These are phyloP conservation scores for Penicillium sp. DNA, from an alignment of 2,329 filamentous ascomycete species.

Conservation along the genomic window DNA sequence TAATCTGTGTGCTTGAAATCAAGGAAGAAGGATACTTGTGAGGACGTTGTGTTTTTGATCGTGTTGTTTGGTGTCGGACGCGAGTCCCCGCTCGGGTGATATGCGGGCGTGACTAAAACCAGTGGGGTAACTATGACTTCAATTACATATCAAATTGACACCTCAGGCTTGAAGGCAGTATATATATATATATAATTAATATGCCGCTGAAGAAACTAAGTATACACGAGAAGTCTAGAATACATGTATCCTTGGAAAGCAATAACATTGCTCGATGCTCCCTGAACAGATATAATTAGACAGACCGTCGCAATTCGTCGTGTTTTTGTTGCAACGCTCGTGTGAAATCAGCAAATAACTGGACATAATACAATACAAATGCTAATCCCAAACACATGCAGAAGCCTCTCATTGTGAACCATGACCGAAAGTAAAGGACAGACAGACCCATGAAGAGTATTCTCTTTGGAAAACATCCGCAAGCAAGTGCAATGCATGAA, in stretches of 20 bases:
- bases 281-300: neutral
- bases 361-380: neutral
- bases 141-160: too few relatives aligned
- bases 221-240: neutral
- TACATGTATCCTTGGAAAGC: neutral
- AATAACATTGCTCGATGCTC: neutral
- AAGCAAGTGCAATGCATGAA: slow-evolving; percentile 7
- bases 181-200: neutral
- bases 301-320: neutral
- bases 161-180: too few relatives aligned
- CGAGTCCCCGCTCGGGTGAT: neutral
- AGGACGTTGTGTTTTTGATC: neutral
- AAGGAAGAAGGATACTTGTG: neutral
- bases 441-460: neutral
- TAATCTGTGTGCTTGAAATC: neutral
- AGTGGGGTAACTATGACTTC: too few relatives aligned
- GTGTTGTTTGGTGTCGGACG: neutral
- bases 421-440: neutral
- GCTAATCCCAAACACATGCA: slow-evolving; percentile 2
- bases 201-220: neutral
- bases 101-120: too few relatives aligned
- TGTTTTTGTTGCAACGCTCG: neutral
- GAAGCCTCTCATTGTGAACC: neutral
- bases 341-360: neutral
- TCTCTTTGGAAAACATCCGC: neutral